Evolutionary conservation across 306 rosid genomes (phyloP).

Genomic region (Luffa acutangula): DNA sequence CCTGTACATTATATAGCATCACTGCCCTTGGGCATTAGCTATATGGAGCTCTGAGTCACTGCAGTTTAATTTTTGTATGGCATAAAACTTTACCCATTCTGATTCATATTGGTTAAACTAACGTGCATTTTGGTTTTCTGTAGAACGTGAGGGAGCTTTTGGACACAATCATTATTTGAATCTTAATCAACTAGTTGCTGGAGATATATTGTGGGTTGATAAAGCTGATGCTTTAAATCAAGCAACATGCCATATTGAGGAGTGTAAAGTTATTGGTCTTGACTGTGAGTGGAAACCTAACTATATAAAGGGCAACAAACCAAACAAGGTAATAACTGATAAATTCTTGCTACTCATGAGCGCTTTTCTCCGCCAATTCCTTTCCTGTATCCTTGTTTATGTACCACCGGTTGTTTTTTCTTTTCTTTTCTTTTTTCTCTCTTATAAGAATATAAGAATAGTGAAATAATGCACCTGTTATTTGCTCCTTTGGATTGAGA

Average conservation of each 20-base stretch:
- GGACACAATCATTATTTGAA: conserved; percentile 44
- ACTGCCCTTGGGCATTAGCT: not conserved
- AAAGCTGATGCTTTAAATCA: conserved; percentile 42
- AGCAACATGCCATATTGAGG: conserved; percentile 63
- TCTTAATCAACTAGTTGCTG: conserved; percentile 50
- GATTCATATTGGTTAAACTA: not conserved
- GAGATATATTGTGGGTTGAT: conserved; percentile 73
- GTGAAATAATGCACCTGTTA: not conserved
- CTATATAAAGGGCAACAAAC: conserved; percentile 57
- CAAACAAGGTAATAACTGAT: conserved; percentile 55
- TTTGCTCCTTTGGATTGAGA: not conserved
- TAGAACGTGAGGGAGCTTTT: conserved; percentile 51
- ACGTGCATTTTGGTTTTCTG: conserved; percentile 10
- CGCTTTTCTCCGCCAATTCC: not conserved
- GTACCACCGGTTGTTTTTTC: not conserved
- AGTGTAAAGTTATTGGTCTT: conserved; percentile 68
- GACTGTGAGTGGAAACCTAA: conserved; percentile 99
- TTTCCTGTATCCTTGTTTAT: not conserved
- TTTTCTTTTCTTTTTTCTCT: not conserved
- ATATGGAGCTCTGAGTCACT: not conserved
- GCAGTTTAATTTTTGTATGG: not conserved
- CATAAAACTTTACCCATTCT: not conserved
- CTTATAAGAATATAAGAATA: not conserved
- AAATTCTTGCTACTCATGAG: not conserved
- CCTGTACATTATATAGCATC: not conserved